Percentiles rank a stretch among this genome's conserved stretches.
Conservation (phyloP, 2,329 filamentous ascomycete species). For the Orbilia javanica region DNA sequence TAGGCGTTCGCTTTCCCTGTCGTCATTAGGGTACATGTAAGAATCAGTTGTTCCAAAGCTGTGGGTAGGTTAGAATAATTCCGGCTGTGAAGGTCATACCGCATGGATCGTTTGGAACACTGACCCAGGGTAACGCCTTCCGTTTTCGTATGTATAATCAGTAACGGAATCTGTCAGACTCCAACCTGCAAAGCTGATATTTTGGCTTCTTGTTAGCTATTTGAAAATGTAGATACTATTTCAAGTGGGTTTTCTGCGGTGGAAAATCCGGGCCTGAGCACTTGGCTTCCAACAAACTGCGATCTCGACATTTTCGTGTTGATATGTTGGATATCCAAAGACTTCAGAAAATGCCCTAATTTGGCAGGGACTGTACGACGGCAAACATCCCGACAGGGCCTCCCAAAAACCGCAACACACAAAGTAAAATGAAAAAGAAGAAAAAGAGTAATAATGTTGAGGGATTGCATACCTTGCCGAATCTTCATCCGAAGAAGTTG, state of each 20-base stretch:
- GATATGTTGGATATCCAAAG: conserved; percentile 2
- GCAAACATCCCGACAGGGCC: conserved; percentile 8
- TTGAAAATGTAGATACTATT: neutral
- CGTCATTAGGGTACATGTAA: conserved; percentile 48
- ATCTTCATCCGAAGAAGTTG: conserved; percentile 54
- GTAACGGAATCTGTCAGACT: conserved; percentile 65
- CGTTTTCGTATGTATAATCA: conserved; percentile 68
- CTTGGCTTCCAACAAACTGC: neutral
- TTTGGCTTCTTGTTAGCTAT: neutral
- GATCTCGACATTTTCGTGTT: neutral
- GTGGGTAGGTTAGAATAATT: neutral
- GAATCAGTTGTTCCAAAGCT: conserved; percentile 39
- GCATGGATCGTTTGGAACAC: neutral
- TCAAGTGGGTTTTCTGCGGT: too few relatives aligned
- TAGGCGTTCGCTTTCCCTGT: conserved; percentile 41
- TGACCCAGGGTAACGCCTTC: conserved; percentile 66
- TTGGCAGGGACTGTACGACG: conserved; percentile 8
- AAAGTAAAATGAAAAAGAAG: neutral
- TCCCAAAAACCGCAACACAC: conserved; percentile 10
- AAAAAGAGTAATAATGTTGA: neutral
- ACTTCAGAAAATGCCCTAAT: conserved; percentile 21
- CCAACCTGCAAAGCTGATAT: conserved; percentile 41
- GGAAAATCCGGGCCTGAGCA: neutral
- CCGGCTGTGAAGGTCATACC: neutral
- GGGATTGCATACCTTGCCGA: conserved; percentile 43